Percentiles rank a stretch among this genome's conserved stretches.
phyloP scores from a whole-genome alignment of 1,284 basidiomycete species.

The Tremellales sp. region DNA sequence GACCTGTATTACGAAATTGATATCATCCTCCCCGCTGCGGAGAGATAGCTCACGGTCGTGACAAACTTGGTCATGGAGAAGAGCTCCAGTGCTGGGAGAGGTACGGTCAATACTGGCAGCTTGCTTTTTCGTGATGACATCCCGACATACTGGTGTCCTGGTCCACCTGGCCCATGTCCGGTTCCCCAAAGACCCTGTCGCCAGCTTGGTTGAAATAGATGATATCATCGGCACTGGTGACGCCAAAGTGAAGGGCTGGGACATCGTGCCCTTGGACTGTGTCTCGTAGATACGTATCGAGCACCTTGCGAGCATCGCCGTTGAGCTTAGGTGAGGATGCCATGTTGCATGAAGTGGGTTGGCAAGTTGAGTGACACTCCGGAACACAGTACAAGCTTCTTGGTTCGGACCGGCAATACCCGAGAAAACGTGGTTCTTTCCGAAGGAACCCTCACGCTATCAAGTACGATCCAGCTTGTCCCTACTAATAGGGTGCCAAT shows the following conservation, averaged over 20 bases:
- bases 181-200: slow-evolving; percentile 28
- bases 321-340: background rate
- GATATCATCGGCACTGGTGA: slow-evolving; percentile 30
- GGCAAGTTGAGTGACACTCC: too few species aligned
- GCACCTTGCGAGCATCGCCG: slow-evolving; percentile 14
- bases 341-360: too few species aligned
- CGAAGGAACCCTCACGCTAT: too few species aligned
- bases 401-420: too few species aligned
- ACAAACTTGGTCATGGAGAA: slow-evolving; percentile 41
- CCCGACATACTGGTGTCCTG: slow-evolving; percentile 38
- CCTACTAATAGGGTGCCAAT: background rate
- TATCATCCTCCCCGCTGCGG: background rate
- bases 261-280: slow-evolving; percentile 15
- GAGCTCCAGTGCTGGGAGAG: slow-evolving; percentile 30
- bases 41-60: slow-evolving; percentile 22
- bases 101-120: too few species aligned
- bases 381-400: too few species aligned
- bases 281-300: slow-evolving; percentile 22
- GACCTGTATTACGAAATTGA: background rate
- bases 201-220: slow-evolving; percentile 32
- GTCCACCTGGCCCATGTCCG: slow-evolving; percentile 23
- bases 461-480: too few species aligned
- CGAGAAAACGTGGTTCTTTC: too few species aligned
- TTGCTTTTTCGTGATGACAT: too few species aligned
- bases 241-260: slow-evolving; percentile 32